Base-by-base conservation (phyloP, 805 yeast genomes). In the Candida maesae region DNA sequence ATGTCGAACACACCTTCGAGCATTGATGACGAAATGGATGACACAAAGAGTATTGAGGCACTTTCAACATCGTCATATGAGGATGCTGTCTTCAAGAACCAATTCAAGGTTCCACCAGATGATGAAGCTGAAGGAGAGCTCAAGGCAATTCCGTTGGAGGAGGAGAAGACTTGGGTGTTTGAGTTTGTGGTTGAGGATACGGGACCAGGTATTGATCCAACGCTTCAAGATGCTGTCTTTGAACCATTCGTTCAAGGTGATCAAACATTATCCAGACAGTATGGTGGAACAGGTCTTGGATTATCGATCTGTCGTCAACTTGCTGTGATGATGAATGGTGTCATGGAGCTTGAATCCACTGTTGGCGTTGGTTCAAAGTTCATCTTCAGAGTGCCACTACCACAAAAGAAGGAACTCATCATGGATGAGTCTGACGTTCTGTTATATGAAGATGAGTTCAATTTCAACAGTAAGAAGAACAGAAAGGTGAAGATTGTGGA, bases 181-280 rank as follows among this genome's bases (percentile, higher is more conserved):
- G 81, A 81, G 47, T 76, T 90, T 36, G 78, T 79, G 43, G 96
- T 91, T 11, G 73, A 71, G 27, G 99, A 91, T 59, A 87, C 95
- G 0, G 98, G 99, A 4, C 90, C 97, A 0, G 99, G 99, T 45
- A 90, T 91, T 39, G 95, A 87, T 30, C 79, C 82, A 12, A 78
- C 81, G 1, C 63, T 89, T 40, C 96, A 86, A 55, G 79, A 79
- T 33, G 79, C 84, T 46, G 95, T 91, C 1, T 91, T 91, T 61
- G 97, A 93, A 55, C 97, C 98, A 1, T 91, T 91, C 67, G 89
- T 90, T 15, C 99, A 91, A 65, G 99, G 98, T 39, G 98, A 91
- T 57, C 96, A 89, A 61, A 88, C 96, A 0, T 69, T 88, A 20
- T 85, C 95, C 5, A 73, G 95, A 56, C 86, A 90, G 42, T 82